phyloP scores from a whole-genome alignment of 2,329 filamentous ascomycete species.

The Pseudocercospora cruenta region DNA sequence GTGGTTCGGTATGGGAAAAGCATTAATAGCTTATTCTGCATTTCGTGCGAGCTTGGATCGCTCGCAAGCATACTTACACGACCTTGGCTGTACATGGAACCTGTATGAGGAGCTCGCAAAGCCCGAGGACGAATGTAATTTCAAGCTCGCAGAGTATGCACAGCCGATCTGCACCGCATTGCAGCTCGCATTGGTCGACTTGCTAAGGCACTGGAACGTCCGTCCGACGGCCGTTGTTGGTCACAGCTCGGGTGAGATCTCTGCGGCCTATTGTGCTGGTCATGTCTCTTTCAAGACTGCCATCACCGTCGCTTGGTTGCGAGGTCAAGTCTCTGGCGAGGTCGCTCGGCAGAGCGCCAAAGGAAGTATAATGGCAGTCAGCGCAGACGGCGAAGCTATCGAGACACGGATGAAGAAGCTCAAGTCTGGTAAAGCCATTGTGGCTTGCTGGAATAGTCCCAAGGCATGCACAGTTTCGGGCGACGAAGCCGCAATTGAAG shows the following conservation, averaged over 20 bases:
- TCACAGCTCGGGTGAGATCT: constrained; percentile 40
- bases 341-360: constrained; percentile 8
- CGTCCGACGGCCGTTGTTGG: constrained; percentile 32
- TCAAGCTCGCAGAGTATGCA: constrained; percentile 41
- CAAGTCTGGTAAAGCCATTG: constrained; percentile 17
- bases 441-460: constrained; percentile 48
- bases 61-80: constrained; percentile 1
- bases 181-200: constrained; percentile 54
- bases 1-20: constrained; percentile 25
- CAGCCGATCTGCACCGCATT: constrained; percentile 47
- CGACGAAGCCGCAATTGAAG: constrained; percentile 42
- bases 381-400: constrained; percentile 31
- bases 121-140: not conserved
- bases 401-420: constrained; percentile 27
- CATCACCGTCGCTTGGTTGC: constrained; percentile 22
- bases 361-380: constrained; percentile 42
- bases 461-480: constrained; percentile 52
- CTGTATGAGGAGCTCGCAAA: constrained; percentile 28
- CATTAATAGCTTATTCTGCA: constrained; percentile 24
- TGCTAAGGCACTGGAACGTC: constrained; percentile 37
- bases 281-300: constrained; percentile 25
- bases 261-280: constrained; percentile 37
- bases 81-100: constrained; percentile 25
- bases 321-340: constrained; percentile 25
- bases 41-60: constrained; percentile 13